phyloP scores from a whole-genome alignment of 2,329 filamentous ascomycete genomes.

The Penicillium sclerotiorum region DNA sequence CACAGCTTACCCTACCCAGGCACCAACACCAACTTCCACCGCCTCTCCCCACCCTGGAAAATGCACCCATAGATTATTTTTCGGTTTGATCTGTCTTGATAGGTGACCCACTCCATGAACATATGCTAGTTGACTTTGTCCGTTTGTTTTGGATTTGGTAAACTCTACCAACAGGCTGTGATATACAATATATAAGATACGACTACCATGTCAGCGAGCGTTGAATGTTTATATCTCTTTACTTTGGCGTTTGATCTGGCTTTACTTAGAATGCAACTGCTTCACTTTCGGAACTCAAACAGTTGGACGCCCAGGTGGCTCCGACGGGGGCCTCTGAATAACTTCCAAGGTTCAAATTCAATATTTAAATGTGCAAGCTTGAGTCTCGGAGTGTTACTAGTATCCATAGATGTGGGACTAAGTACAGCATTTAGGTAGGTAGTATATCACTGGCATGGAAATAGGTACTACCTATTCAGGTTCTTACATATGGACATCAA shows the following conservation, averaged over 20 bases:
- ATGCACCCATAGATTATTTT: conserved; percentile 4
- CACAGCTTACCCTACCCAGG: not conserved
- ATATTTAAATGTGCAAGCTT: too few species aligned
- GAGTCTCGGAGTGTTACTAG: too few species aligned
- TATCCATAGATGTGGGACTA: too few species aligned
- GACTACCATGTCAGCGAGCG: not conserved
- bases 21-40: not conserved
- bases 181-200: not conserved
- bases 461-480: too few species aligned
- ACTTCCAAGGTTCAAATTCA: too few species aligned
- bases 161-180: not conserved
- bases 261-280: too few species aligned
- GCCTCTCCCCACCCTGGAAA: not conserved
- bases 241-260: not conserved
- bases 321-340: too few species aligned
- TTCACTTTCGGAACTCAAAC: too few species aligned
- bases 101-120: not conserved
- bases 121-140: not conserved
- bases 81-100: not conserved
- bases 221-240: not conserved
- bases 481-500: too few species aligned
- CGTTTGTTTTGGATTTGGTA: not conserved
- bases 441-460: too few species aligned
- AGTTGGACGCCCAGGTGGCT: too few species aligned
- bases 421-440: too few species aligned